These are phyloP conservation scores for Fulvia fulva DNA, from an alignment of 2,329 filamentous ascomycete genomes.

Conservation along the genomic window DNA sequence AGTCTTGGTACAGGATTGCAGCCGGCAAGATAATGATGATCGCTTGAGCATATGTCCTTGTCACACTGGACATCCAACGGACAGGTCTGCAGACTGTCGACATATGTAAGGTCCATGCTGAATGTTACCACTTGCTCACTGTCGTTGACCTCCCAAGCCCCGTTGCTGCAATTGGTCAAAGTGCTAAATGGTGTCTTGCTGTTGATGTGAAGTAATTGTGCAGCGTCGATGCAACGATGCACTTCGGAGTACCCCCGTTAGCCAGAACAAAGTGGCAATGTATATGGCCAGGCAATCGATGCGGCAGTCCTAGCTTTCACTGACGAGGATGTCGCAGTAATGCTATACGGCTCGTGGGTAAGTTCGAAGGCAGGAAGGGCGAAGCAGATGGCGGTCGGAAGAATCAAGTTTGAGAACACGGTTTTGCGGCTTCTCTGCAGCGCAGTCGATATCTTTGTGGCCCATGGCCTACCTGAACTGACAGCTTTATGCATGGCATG, in stretches of 20 bases:
- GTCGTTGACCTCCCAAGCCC: neutral
- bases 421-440: neutral
- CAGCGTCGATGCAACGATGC: neutral
- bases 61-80: neutral
- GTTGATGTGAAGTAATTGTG: neutral
- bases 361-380: neutral
- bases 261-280: neutral
- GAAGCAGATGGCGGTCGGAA: neutral
- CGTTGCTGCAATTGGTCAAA: neutral
- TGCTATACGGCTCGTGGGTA: neutral
- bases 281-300: neutral
- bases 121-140: neutral
- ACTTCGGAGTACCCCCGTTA: neutral
- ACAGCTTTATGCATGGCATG: neutral
- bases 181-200: too few relatives aligned
- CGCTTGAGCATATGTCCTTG: neutral
- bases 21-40: neutral
- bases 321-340: neutral
- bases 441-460: neutral
- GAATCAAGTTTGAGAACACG: neutral
- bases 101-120: neutral
- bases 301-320: too few relatives aligned
- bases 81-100: neutral
- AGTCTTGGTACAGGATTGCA: neutral
- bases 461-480: slow-evolving; percentile 4